phyloP scores from a whole-genome alignment of 805 yeast species.

The Kuraishia piskuri region DNA sequence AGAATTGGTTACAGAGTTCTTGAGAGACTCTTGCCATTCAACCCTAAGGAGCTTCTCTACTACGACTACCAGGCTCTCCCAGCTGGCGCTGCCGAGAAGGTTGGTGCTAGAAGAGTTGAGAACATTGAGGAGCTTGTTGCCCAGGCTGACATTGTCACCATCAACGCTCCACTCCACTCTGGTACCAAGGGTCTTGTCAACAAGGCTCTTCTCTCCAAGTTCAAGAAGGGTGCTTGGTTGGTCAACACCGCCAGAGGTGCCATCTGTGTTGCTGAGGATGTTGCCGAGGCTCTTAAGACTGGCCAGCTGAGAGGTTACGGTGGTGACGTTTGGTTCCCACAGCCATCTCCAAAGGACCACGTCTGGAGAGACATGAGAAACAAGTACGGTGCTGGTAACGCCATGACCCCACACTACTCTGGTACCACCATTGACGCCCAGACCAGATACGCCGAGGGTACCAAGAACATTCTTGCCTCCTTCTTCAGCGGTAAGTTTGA shows the following conservation, averaged over 20 bases:
- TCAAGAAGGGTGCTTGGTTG: constrained; percentile 66
- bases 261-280: constrained; percentile 62
- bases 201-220: constrained; percentile 54
- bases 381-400: constrained; percentile 67
- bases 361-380: constrained; percentile 71
- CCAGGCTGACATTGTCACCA: constrained; percentile 64
- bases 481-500: constrained; percentile 56
- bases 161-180: constrained; percentile 72
- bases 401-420: constrained; percentile 78
- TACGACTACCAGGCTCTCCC: constrained; percentile 69
- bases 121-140: constrained; percentile 56
- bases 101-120: constrained; percentile 52
- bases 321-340: constrained; percentile 83
- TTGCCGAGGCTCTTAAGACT: constrained; percentile 60
- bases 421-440: constrained; percentile 82
- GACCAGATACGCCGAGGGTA: constrained; percentile 63
- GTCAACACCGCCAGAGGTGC: constrained; percentile 83
- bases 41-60: constrained; percentile 65
- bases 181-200: constrained; percentile 60
- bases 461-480: constrained; percentile 52
- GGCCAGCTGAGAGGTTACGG: constrained; percentile 76
- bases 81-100: constrained; percentile 45
- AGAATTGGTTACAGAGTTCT: constrained; percentile 73
- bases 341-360: constrained; percentile 70
- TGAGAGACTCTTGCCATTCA: constrained; percentile 63